A percentile compares a stretch with the other conserved stretches of the same genome.
phyloP scores from a whole-genome alignment of 768 basidiomycete genomes.

The Trametopsis cervina region DNA sequence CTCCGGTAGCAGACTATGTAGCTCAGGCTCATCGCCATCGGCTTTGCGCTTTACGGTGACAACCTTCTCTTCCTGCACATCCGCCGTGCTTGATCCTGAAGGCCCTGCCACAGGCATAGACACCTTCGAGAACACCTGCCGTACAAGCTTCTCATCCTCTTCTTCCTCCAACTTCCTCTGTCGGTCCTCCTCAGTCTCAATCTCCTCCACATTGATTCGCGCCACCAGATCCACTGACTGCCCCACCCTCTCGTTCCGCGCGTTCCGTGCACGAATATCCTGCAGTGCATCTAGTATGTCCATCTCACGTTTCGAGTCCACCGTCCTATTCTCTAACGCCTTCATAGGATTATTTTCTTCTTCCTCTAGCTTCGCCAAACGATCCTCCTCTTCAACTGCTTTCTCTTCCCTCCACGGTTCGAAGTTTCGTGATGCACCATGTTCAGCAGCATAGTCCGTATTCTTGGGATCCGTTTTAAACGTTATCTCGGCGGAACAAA shows the following conservation, averaged over 20 bases:
- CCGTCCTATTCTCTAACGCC: conserved; percentile 85
- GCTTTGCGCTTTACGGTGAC: conserved; percentile 87
- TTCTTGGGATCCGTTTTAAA: conserved; percentile 99
- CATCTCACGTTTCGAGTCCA: conserved; percentile 96
- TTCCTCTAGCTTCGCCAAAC: conserved; percentile 78
- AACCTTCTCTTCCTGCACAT: conserved; percentile 23
- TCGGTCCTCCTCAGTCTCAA: conserved; percentile 72
- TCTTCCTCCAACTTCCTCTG: conserved; percentile 69
- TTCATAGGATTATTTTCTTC: conserved; percentile 98
- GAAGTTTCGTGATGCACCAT: conserved; percentile 95
- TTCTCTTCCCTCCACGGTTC: conserved; percentile 92
- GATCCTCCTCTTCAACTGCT: conserved; percentile 75
- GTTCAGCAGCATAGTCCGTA: conserved; percentile 89
- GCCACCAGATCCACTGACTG: conserved; percentile 64
- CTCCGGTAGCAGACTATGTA: conserved; percentile 63
- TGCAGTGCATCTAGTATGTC: conserved; percentile 94
- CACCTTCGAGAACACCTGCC: conserved; percentile 80
- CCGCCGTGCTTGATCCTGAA: conserved; percentile 7
- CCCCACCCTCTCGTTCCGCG: conserved; percentile 82
- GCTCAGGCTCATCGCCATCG: conserved; percentile 65
- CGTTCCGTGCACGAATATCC: conserved; percentile 82
- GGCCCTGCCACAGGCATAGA: conserved; percentile 27
- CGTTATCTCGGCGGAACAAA: conserved; percentile 97
- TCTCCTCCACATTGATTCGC: conserved; percentile 55
- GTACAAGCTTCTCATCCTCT: conserved; percentile 89